Evolutionary conservation across 139 green algal genomes (phyloP).

Genomic region (Chlamydomonas sphaeroides): DNA sequence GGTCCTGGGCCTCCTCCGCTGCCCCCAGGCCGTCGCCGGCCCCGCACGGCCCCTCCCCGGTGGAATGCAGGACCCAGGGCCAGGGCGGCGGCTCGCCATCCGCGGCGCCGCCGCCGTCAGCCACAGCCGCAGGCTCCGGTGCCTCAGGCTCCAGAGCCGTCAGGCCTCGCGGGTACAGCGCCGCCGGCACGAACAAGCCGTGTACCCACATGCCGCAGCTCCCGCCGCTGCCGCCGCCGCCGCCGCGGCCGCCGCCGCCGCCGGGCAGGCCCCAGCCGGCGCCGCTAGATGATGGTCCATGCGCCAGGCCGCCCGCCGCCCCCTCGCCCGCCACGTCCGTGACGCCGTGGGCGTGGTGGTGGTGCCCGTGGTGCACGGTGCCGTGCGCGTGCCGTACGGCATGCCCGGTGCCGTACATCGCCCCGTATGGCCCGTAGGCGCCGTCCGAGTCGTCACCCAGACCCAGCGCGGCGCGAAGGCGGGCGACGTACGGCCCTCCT

Average conservation of each 20-base stretch:
- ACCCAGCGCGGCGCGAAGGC: conserved; percentile 15
- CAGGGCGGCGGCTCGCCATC: background rate
- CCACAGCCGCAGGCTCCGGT: background rate
- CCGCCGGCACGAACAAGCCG: conserved; percentile 20
- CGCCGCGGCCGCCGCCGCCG: background rate
- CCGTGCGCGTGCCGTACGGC: too few species aligned
- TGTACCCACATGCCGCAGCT: background rate
- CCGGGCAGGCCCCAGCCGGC: background rate
- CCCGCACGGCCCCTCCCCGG: background rate
- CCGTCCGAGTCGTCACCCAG: too few species aligned
- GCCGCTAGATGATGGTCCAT: too few species aligned
- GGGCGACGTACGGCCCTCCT: background rate
- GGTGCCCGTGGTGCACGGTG: background rate
- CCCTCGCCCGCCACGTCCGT: too few species aligned
- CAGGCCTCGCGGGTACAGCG: conserved; percentile 20
- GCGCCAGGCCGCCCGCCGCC: too few species aligned
- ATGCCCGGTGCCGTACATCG: background rate
- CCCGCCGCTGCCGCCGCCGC: background rate
- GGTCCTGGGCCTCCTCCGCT: too few species aligned
- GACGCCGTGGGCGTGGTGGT: too few species aligned
- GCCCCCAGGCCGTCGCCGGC: too few species aligned
- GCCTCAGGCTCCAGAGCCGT: background rate
- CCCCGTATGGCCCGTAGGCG: too few species aligned
- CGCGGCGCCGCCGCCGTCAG: background rate
- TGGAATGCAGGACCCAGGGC: conserved; percentile 16